Evolutionary conservation across 2,329 filamentous ascomycete genomes (phyloP).

Genomic region (Alternaria ventricosa): DNA sequence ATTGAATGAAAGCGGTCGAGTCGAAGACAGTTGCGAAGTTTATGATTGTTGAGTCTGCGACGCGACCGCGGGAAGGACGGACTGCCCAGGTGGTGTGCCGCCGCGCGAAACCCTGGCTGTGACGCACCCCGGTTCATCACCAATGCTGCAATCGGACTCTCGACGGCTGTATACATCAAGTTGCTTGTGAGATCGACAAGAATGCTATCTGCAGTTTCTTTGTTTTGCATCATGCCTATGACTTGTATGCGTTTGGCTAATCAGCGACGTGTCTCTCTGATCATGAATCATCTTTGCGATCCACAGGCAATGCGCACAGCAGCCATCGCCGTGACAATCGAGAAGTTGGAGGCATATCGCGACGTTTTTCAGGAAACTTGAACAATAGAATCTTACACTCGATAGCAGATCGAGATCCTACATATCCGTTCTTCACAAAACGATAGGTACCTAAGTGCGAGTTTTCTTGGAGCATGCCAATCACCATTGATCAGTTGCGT

Average conservation of each 20-base stretch:
- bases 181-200: neutral
- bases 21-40: neutral
- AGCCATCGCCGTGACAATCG: neutral
- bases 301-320: neutral
- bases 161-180: neutral
- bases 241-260: neutral
- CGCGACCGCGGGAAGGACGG: neutral
- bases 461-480: neutral
- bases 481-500: conserved; percentile 1
- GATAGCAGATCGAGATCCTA: neutral
- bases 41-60: neutral
- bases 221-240: neutral
- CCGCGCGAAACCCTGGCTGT: neutral
- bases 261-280: neutral
- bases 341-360: neutral
- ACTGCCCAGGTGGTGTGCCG: neutral
- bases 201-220: neutral
- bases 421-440: neutral
- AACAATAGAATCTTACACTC: neutral
- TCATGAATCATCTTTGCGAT: neutral
- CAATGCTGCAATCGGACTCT: neutral
- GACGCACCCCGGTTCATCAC: neutral
- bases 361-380: neutral
- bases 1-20: neutral
- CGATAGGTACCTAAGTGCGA: neutral